Conservation (phyloP, 2,329 filamentous ascomycete genomes). For the Pestalotiopsis sp. region DNA sequence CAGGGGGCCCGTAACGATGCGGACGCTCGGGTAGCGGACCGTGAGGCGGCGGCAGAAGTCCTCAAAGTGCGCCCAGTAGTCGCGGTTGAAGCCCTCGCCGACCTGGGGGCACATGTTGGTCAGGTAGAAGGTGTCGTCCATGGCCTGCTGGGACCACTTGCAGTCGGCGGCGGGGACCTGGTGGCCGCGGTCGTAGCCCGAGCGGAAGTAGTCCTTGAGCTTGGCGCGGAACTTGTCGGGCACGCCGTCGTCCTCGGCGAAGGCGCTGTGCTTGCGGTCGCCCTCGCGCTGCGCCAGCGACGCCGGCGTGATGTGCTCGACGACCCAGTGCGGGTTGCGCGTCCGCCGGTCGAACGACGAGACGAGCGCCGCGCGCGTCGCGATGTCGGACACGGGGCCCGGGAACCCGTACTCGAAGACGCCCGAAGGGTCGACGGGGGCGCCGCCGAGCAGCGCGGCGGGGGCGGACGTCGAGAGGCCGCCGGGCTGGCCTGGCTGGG, state of each 20-base stretch:
- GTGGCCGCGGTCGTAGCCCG: conserved; percentile 93
- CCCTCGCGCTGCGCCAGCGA: conserved; percentile 76
- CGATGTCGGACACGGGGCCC: conserved; percentile 83
- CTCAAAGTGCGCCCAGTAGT: conserved; percentile 99
- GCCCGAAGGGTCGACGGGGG: conserved; percentile 71
- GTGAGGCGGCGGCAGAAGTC: conserved; percentile 92
- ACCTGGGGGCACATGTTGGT: conserved; percentile 99
- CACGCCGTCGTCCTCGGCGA: conserved; percentile 78
- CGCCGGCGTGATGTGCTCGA: conserved; percentile 91
- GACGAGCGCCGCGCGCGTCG: conserved; percentile 73
- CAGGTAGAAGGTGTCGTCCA: conserved; percentile 93
- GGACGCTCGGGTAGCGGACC: conserved; percentile 77
- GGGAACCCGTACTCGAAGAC: conserved; percentile 90
- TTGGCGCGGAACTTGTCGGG: conserved; percentile 87
- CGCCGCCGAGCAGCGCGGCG: conserved; percentile 34
- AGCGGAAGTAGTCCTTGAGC: conserved; percentile 92
- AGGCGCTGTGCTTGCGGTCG: conserved; percentile 82
- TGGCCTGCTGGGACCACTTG: conserved; percentile 91
- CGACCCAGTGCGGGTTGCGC: conserved; percentile 92
- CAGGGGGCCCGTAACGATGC: conserved; percentile 89
- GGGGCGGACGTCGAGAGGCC: conserved; percentile 30
- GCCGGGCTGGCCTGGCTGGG: conserved; percentile 25
- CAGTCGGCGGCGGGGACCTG: conserved; percentile 96
- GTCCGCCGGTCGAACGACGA: conserved; percentile 89
- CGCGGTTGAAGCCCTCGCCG: conserved; percentile 95